Conservation (phyloP, 2,329 filamentous ascomycete species). For the Ophiostoma montium region DNA sequence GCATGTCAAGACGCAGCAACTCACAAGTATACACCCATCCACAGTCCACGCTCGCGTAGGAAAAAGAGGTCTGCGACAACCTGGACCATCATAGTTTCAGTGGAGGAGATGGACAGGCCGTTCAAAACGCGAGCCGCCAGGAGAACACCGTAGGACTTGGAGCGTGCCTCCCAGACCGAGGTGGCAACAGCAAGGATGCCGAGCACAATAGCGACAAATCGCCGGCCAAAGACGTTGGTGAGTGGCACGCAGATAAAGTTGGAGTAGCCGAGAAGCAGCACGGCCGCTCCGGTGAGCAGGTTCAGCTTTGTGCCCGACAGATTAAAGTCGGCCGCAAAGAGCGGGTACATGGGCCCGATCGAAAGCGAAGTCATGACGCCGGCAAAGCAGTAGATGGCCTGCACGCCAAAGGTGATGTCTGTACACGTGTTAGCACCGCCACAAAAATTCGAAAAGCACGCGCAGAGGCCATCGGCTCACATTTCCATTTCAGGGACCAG, state of each 20-base stretch:
- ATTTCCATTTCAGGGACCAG: conserved; percentile 28
- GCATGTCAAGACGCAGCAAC: neutral
- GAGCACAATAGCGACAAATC: conserved; percentile 28
- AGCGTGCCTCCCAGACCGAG: conserved; percentile 36
- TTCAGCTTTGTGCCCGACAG: conserved; percentile 15
- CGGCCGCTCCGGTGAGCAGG: conserved; percentile 26
- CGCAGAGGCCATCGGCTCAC: too few species aligned
- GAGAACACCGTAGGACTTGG: conserved; percentile 40
- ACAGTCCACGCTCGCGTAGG: conserved; percentile 45
- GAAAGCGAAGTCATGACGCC: conserved; percentile 30
- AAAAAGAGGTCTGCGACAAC: conserved; percentile 52
- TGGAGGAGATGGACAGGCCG: conserved; percentile 43
- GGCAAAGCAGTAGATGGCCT: conserved; percentile 39
- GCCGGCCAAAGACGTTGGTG: conserved; percentile 28
- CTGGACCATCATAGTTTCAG: conserved; percentile 43
- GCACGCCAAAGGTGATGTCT: conserved; percentile 24
- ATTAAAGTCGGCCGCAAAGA: conserved; percentile 16
- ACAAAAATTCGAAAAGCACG: too few species aligned
- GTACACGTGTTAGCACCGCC: too few species aligned
- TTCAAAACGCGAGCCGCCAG: conserved; percentile 47
- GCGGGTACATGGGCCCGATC: conserved; percentile 33
- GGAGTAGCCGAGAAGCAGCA: conserved; percentile 29
- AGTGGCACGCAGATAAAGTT: conserved; percentile 33
- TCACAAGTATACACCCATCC: conserved; percentile 12
- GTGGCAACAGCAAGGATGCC: conserved; percentile 25